Percentiles rank a stretch among this genome's conserved stretches.
Conservation (phyloP, 75 land plant species). For the Isoetes taiwanensis region DNA sequence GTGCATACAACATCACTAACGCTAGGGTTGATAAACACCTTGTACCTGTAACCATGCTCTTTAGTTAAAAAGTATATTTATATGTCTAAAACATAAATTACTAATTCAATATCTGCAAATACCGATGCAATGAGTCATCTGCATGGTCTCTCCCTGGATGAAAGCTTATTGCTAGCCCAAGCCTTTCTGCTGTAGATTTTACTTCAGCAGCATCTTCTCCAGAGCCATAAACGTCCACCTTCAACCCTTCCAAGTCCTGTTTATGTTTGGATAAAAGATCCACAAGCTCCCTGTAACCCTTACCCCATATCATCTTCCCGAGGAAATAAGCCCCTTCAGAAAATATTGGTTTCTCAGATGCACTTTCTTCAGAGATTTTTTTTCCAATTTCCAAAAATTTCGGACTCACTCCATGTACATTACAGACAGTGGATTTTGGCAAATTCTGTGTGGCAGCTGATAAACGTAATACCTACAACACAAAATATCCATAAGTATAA, state of each 20-base stretch:
- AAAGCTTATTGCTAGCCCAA: conserved; percentile 43
- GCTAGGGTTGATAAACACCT: conserved; percentile 82
- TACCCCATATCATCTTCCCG: conserved; percentile 86
- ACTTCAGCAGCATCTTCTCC: conserved; percentile 63
- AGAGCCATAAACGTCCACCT: conserved; percentile 67
- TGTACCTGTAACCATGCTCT: conserved; percentile 33
- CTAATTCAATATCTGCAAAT: background rate
- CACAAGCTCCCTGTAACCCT: conserved; percentile 68
- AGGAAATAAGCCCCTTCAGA: conserved; percentile 67
- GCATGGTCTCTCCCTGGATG: conserved; percentile 72
- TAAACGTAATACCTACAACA: conserved; percentile 55
- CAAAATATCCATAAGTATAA: background rate
- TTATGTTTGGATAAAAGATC: conserved; percentile 45
- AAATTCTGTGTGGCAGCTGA: conserved; percentile 75
- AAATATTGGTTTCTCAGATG: conserved; percentile 30
- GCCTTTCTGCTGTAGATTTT: conserved; percentile 31
- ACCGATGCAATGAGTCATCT: conserved; percentile 62
- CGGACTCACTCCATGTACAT: conserved; percentile 90
- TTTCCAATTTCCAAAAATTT: conserved; percentile 66
- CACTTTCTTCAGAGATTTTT: conserved; percentile 27
- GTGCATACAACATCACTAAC: conserved; percentile 84
- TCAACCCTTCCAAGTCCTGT: conserved; percentile 35
- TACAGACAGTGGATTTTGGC: conserved; percentile 66
- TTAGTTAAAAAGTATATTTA: background rate
- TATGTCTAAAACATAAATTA: background rate